Conservation (phyloP, 2,329 filamentous ascomycete species). For the Fusarium sambucinum region DNA sequence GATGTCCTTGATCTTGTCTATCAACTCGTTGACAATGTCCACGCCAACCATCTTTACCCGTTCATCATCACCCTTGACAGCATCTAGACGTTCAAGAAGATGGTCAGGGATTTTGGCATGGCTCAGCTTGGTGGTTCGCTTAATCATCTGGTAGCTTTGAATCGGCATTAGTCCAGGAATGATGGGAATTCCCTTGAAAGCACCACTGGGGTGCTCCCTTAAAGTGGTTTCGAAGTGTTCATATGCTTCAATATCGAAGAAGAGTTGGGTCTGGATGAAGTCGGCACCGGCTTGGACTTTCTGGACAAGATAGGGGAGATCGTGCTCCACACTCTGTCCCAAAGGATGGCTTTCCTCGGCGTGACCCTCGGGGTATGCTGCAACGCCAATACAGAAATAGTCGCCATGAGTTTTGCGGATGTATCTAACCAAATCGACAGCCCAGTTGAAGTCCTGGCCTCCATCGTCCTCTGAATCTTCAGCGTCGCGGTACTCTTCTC, state of each 20-base stretch:
- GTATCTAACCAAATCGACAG: slow-evolving; percentile 88
- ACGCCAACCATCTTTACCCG: slow-evolving; percentile 84
- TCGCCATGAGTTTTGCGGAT: slow-evolving; percentile 88
- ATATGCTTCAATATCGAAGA: slow-evolving; percentile 91
- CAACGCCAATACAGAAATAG: slow-evolving; percentile 96
- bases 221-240: slow-evolving; percentile 81
- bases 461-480: slow-evolving; percentile 68
- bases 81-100: slow-evolving; percentile 77
- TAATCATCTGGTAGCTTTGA: slow-evolving; percentile 96
- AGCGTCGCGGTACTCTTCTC: slow-evolving; percentile 83
- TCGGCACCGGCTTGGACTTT: slow-evolving; percentile 93
- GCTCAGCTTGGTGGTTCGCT: slow-evolving; percentile 92
- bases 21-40: slow-evolving; percentile 85
- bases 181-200: slow-evolving; percentile 88
- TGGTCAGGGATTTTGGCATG: slow-evolving; percentile 83
- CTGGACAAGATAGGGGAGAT: slow-evolving; percentile 89
- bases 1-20: slow-evolving; percentile 79
- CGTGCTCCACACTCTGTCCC: slow-evolving; percentile 77
- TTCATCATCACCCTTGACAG: slow-evolving; percentile 82
- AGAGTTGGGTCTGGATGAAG: slow-evolving; percentile 98
- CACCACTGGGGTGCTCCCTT: slow-evolving; percentile 83
- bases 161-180: slow-evolving; percentile 98
- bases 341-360: slow-evolving; percentile 87
- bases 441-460: slow-evolving; percentile 87
- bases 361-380: slow-evolving; percentile 95